Evolutionary conservation across 1,139 yeast genomes (phyloP), one percentile per base, ranked within the genome.

Genomic region (Pichia kudriavzevii): DNA sequence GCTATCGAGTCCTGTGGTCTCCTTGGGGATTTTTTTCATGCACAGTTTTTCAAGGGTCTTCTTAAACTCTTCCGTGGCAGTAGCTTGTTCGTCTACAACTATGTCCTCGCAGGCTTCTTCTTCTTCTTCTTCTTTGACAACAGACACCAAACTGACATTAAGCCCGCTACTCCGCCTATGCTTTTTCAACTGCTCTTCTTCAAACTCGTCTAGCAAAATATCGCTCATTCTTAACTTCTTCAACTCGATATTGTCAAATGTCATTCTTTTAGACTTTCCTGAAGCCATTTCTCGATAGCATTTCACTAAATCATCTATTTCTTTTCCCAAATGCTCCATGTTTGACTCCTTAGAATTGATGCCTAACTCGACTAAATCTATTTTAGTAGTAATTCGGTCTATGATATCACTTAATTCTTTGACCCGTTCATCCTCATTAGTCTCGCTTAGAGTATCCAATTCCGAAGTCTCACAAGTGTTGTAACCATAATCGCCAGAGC

Each of bases 131-230:
- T 45, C 49, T 34, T 47, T 48, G 19, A 49, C 41, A 10, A 50
- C 54, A 8, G 48, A 45, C 13, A 52, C 40, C 25, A 52, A 33
- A 27, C 48, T 48, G 31, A 52, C 44, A 22, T 45, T 46, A 14
- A 52, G 33, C 2, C 57, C 57, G 31, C 52, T 49, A 28, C 55
- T 50, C 22, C 55, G 34, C 23, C 56, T 33, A 4, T 22, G 15
- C 35, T 38, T 17, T 34, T 38, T 10, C 39, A 28, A 19, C 11
- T n/a, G 25, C 16, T 42, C 46, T 12, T 39, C 29, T 9, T 38
- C 39, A n/a, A 18, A 16, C 17, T 33, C 38, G 13, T 30, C 38
- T 15, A 32, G 19, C 15, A 37, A 13, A 14, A 36, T 21, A 14
- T 41, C 35, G 22, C 39, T 35, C 39, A 36, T 34, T 3, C 39